Conservation (phyloP, 306 rosid species). For the Hippophae tibetana region DNA sequence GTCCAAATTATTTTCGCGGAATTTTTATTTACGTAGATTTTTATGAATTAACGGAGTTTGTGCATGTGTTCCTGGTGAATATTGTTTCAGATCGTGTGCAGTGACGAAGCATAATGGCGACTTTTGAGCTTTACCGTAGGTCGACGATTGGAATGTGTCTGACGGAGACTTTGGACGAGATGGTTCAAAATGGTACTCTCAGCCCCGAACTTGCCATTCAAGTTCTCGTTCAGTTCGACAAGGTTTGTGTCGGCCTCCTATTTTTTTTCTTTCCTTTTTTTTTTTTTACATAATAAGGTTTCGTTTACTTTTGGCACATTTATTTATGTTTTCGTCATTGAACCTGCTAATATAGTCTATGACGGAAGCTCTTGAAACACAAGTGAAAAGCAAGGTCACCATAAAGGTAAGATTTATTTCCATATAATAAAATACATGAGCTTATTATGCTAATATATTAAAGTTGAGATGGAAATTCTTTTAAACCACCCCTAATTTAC, state of each 20-base stretch:
- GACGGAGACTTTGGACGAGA: slow-evolving; percentile 84
- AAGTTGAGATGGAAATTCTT: background rate
- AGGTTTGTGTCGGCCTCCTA: slow-evolving; percentile 31
- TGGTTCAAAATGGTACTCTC: slow-evolving; percentile 82
- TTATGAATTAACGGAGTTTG: background rate
- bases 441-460: background rate
- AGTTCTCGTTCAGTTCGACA: slow-evolving; percentile 92
- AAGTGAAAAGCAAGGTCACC: slow-evolving; percentile 76
- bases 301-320: slow-evolving; percentile 2
- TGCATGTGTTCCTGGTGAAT: background rate
- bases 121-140: slow-evolving; percentile 82
- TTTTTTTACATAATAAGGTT: background rate
- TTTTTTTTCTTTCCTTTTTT: background rate
- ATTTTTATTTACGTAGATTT: background rate
- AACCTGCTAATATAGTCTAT: slow-evolving; percentile 42
- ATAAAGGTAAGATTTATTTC: slow-evolving; percentile 49
- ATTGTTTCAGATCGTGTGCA: slow-evolving; percentile 36
- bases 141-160: slow-evolving; percentile 87
- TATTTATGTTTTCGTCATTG: background rate
- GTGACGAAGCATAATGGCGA: slow-evolving; percentile 50
- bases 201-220: slow-evolving; percentile 91
- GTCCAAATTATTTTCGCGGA: background rate
- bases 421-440: background rate
- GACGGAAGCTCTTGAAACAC: slow-evolving; percentile 86
- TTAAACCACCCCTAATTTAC: background rate